Conservation (phyloP, 2,329 filamentous ascomycete genomes). For the Fusarium sp. region DNA sequence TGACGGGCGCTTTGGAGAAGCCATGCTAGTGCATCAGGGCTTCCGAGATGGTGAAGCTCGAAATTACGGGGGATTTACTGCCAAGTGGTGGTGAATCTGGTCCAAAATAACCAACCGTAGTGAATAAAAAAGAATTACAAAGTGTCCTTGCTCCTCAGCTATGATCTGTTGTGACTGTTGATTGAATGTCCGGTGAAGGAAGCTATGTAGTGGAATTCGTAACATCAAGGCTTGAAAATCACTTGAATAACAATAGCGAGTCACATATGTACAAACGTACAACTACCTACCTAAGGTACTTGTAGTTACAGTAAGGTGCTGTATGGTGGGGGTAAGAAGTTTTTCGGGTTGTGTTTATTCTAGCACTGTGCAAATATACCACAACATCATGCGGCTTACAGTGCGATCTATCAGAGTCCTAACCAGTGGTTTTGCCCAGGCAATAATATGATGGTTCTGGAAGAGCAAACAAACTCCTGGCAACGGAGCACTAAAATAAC, state of each 20-base stretch:
- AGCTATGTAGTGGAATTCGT: not conserved
- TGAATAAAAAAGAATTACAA: slow-evolving; percentile 38
- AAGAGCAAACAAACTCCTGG: not conserved
- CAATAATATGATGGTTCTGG: not conserved
- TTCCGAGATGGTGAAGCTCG: slow-evolving; percentile 40
- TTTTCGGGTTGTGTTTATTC: too few relatives aligned
- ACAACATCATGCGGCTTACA: too few relatives aligned
- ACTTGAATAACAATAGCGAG: too few relatives aligned
- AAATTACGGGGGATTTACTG: slow-evolving; percentile 39
- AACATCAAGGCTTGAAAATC: too few relatives aligned
- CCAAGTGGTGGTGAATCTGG: slow-evolving; percentile 43
- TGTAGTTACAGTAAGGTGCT: too few relatives aligned
- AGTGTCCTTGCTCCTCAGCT: slow-evolving; percentile 30
- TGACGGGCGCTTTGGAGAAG: slow-evolving; percentile 33
- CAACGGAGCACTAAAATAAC: not conserved
- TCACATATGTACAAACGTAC: too few relatives aligned
- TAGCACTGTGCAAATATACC: too few relatives aligned
- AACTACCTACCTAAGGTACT: too few relatives aligned
- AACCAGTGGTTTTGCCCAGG: too few relatives aligned
- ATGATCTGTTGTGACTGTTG: slow-evolving; percentile 14
- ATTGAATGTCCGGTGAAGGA: slow-evolving; percentile 2
- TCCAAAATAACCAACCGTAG: slow-evolving; percentile 40
- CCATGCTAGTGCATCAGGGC: slow-evolving; percentile 44
- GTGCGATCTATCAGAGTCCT: too few relatives aligned
- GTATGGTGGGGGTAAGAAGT: too few relatives aligned